Percentiles rank a stretch among this genome's conserved stretches.
Evolutionary conservation across 441 rosid species (phyloP).

Genomic region (Erodium moschatum): DNA sequence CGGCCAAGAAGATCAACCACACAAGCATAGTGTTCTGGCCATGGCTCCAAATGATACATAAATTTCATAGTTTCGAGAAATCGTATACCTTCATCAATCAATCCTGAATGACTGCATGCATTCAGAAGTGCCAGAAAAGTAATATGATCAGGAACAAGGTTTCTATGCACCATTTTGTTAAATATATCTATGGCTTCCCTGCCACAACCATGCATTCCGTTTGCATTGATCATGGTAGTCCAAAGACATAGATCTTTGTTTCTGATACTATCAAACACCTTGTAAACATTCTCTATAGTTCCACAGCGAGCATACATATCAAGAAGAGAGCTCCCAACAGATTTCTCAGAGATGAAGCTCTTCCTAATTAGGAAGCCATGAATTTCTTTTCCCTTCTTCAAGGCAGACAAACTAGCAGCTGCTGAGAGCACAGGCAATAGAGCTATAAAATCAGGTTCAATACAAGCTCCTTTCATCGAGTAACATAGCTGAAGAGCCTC

Average conservation of each 20-base stretch:
- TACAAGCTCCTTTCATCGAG: slow-evolving; percentile 38
- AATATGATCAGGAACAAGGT: slow-evolving; percentile 56
- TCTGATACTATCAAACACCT: slow-evolving; percentile 35
- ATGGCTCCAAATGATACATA: slow-evolving; percentile 62
- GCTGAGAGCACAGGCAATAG: slow-evolving; percentile 55
- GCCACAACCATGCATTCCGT: slow-evolving; percentile 81
- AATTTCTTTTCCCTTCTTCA: slow-evolving; percentile 69
- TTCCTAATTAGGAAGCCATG: slow-evolving; percentile 54
- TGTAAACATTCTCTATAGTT: slow-evolving; percentile 44
- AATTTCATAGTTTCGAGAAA: slow-evolving; percentile 49
- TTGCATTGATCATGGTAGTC: slow-evolving; percentile 76
- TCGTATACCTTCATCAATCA: slow-evolving; percentile 57
- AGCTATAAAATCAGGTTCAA: slow-evolving; percentile 53
- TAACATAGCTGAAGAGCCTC: slow-evolving; percentile 55
- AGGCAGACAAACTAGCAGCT: slow-evolving; percentile 49
- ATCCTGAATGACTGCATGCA: slow-evolving; percentile 84
- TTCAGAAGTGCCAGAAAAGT: slow-evolving; percentile 64
- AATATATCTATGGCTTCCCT: slow-evolving; percentile 52
- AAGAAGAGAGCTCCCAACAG: slow-evolving; percentile 49
- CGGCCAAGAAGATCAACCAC: slow-evolving; percentile 88
- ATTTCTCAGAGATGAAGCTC: slow-evolving; percentile 46
- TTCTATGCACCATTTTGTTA: slow-evolving; percentile 37
- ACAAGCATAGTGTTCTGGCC: slow-evolving; percentile 82
- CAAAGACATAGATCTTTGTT: slow-evolving; percentile 45
- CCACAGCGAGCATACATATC: slow-evolving; percentile 88